These are phyloP conservation scores for Xylaria arbuscula DNA, from an alignment of 2,329 filamentous ascomycete genomes.

Conservation along the genomic window DNA sequence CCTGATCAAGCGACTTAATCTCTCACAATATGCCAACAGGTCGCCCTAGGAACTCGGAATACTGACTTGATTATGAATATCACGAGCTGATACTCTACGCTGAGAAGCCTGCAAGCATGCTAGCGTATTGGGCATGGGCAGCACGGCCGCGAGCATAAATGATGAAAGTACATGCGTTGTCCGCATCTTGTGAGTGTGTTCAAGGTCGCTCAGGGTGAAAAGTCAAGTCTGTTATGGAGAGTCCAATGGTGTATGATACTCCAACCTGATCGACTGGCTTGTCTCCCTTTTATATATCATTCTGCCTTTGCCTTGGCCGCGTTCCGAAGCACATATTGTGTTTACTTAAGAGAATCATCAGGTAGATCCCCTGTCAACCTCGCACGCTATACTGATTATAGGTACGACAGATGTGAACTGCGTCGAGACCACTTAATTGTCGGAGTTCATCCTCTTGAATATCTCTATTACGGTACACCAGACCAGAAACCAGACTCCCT, in stretches of 20 bases:
- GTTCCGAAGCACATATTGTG: neutral
- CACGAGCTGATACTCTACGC: conserved; percentile 8
- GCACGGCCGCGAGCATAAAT: conserved; percentile 3
- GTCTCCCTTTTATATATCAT: conserved; percentile 10
- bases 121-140: neutral
- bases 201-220: neutral
- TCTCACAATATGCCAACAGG: neutral
- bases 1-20: neutral
- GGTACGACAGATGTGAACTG: neutral
- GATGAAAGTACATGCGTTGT: neutral
- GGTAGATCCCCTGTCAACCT: neutral
- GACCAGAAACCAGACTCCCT: neutral
- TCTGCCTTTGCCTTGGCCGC: neutral
- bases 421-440: neutral
- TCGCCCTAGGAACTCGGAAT: neutral
- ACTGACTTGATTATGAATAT: conserved; percentile 19
- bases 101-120: conserved; percentile 21
- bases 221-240: neutral
- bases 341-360: neutral
- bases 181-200: conserved; percentile 19
- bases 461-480: neutral
- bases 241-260: neutral
- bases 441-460: neutral
- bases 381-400: conserved; percentile 28
- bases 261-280: neutral